Conservation (phyloP, 345 rosid species). For the Ceriops decandra region DNA sequence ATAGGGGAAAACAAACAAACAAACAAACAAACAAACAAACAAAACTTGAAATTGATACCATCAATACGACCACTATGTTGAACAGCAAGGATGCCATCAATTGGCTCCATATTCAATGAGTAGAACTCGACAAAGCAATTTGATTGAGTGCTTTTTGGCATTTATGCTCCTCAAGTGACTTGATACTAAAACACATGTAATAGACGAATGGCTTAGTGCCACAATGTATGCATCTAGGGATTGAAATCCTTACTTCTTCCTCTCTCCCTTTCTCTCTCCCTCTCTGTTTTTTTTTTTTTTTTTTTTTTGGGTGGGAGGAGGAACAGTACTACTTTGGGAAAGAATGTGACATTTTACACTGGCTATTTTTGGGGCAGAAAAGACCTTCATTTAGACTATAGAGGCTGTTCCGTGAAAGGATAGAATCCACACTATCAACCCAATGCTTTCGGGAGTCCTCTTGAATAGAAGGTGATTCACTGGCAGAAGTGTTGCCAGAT, state of each 20-base stretch:
- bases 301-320: too few species aligned
- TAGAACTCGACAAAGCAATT: too few species aligned
- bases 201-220: too few species aligned
- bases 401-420: constrained; percentile 60
- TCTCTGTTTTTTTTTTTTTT: too few species aligned
- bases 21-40: not conserved
- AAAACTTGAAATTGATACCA: not conserved
- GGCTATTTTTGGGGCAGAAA: constrained; percentile 29
- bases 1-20: not conserved
- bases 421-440: constrained; percentile 56
- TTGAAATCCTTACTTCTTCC: too few species aligned
- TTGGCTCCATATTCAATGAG: too few species aligned
- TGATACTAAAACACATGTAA: too few species aligned
- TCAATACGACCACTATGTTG: too few species aligned
- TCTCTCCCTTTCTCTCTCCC: too few species aligned
- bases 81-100: too few species aligned
- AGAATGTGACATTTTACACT: constrained; percentile 1
- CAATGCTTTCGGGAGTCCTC: constrained; percentile 41
- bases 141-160: too few species aligned
- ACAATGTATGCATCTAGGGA: too few species aligned
- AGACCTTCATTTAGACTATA: constrained; percentile 40
- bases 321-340: not conserved
- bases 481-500: constrained; percentile 21
- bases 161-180: not conserved
- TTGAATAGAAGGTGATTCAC: constrained; percentile 32